Evolutionary conservation across 1,139 yeast genomes (phyloP), one percentile per base, ranked within the genome.

Genomic region (Yamadazyma pseudoaaseri): DNA sequence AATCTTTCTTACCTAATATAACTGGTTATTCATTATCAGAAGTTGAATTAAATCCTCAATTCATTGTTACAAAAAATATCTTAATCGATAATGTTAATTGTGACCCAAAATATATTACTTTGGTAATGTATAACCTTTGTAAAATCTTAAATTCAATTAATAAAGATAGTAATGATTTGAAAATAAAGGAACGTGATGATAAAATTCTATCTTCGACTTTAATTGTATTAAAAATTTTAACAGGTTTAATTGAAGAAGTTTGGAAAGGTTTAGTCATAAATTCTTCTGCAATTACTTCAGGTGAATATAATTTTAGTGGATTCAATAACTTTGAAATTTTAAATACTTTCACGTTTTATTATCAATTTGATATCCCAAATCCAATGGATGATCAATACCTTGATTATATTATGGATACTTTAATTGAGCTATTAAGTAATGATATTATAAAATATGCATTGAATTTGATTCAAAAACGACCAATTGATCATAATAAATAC

Each of bases 41-140:
- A 40, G 69, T 69, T 6, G 74, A 69, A 47, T 49, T 67, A 29
- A 65, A 67, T 38, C 67, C 70, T 6, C 74, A 67, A 43, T 69
- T 57, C 39, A 38, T 58, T 11, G 45, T 53, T 16, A 60, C 73
- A 13, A 60, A 56, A 31, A 48, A 54, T 18, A 49, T 69, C 20
- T 48, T 69, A 26, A 39, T 61, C 16, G 52, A 52, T 16, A 52
- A 48, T 15, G 41, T 57, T 5, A 44, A 51, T 26, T 7, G 27
- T 3, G 11, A 26, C 18, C 16, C 20, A 8, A 23, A 26, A 9
- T 26, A 21, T n/a, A 16, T 21, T 2, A n/a, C 26, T 5, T 29
- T 36, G 27, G 29, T 16, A 11, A 15, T 29, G 25, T 44, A 52
- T 27, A 37, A 43, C 20, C 48, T 62, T 26, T 40, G 47, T 34